Evolutionary conservation across 2,329 filamentous ascomycete species (phyloP).

Genomic region (Arthrobotrys sphaeroides): DNA sequence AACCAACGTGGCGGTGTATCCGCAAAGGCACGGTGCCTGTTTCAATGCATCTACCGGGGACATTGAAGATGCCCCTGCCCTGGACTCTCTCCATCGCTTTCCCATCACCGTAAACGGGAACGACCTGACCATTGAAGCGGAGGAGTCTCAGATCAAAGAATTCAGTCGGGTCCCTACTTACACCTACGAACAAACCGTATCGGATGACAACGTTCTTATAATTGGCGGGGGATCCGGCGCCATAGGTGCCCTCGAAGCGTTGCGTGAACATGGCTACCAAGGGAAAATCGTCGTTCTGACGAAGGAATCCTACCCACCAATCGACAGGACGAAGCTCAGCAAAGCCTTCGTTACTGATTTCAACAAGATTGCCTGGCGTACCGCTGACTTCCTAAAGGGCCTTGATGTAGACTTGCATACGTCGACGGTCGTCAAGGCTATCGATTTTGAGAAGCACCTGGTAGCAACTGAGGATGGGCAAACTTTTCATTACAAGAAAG

Average conservation of each 20-base stretch:
- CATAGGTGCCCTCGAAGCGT: constrained; percentile 80
- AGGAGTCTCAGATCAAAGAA: constrained; percentile 79
- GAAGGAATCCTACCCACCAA: constrained; percentile 83
- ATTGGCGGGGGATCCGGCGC: constrained; percentile 87
- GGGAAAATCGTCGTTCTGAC: constrained; percentile 85
- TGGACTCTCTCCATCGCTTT: constrained; percentile 86
- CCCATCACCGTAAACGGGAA: constrained; percentile 82
- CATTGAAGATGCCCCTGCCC: constrained; percentile 90
- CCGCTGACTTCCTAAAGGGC: constrained; percentile 78
- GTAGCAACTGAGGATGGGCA: constrained; percentile 79
- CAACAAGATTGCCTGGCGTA: constrained; percentile 79
- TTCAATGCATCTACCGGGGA: constrained; percentile 90
- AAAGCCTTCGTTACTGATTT: constrained; percentile 88
- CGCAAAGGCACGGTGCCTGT: constrained; percentile 71
- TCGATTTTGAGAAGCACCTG: constrained; percentile 79
- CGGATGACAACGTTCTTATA: constrained; percentile 72
- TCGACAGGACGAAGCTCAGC: constrained; percentile 94
- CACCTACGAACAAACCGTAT: constrained; percentile 72
- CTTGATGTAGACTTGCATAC: constrained; percentile 69
- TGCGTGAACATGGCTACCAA: constrained; percentile 81
- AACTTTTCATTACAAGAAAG: constrained; percentile 80
- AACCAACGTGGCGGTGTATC: neutral
- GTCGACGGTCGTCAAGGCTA: constrained; percentile 71
- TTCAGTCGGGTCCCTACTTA: constrained; percentile 74
- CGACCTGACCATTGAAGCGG: constrained; percentile 82